A percentile compares a stretch with the other conserved stretches of the same genome.
Evolutionary conservation across 371 early-diverging fungal species (phyloP).

Genomic region (Mucor racemosus): DNA sequence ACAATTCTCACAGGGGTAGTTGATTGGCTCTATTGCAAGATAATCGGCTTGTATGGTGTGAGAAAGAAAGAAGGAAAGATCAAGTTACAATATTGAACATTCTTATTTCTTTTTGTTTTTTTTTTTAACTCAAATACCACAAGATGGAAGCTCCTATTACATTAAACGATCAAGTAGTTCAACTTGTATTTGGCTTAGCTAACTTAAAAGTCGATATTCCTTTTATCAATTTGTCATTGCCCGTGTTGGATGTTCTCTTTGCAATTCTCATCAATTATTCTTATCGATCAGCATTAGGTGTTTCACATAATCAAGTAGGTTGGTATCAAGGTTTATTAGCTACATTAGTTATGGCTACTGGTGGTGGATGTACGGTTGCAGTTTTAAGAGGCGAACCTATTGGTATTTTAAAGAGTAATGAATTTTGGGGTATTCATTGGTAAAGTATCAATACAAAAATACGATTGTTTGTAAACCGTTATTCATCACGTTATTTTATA

Average conservation of each 20-base stretch:
- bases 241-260: constrained; percentile 56
- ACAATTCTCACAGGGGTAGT: constrained; percentile 13
- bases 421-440: constrained; percentile 52
- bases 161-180: constrained; percentile 36
- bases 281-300: constrained; percentile 57
- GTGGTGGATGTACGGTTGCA: constrained; percentile 57
- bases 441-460: constrained; percentile 15
- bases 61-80: no score
- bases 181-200: constrained; percentile 33
- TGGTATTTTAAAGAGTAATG: constrained; percentile 46
- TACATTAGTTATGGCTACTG: constrained; percentile 58
- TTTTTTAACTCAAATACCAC: constrained; percentile 1
- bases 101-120: neutral
- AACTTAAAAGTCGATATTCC: constrained; percentile 36
- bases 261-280: constrained; percentile 59
- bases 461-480: neutral
- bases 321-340: constrained; percentile 63
- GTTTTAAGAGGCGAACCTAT: constrained; percentile 49
- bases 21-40: constrained; percentile 4
- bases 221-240: constrained; percentile 29
- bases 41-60: no score
- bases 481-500: constrained; percentile 17
- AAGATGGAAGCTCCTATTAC: constrained; percentile 16
- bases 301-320: constrained; percentile 44
- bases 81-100: no score